Evolutionary conservation across 768 basidiomycete genomes (phyloP).

Genomic region (Austroboletus eburneus): DNA sequence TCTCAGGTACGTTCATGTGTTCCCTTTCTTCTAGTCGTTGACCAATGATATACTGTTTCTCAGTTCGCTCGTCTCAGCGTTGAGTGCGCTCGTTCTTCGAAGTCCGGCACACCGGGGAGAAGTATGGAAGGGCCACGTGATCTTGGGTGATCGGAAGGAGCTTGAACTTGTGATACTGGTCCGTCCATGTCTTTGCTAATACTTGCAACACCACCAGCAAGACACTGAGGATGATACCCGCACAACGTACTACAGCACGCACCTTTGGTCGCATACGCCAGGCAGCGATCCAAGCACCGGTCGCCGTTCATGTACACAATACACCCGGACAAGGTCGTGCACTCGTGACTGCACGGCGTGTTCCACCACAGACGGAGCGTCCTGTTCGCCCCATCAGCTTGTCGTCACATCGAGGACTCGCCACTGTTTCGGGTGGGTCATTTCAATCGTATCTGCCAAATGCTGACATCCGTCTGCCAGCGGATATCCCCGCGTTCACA

Average conservation of each 20-base stretch:
- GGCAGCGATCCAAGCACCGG: constrained; percentile 6
- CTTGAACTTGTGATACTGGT: constrained; percentile 3
- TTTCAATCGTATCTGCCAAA: neutral
- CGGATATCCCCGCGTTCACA: constrained; percentile 1
- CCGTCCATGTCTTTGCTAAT: neutral
- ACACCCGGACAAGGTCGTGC: constrained; percentile 5
- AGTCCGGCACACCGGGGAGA: too few species aligned
- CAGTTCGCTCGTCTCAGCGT: too few species aligned
- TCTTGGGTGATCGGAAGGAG: constrained; percentile 22
- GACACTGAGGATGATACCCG: constrained; percentile 27
- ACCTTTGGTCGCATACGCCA: constrained; percentile 23
- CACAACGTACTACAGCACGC: constrained; percentile 24
- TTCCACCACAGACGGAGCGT: constrained; percentile 1
- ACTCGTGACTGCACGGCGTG: constrained; percentile 1
- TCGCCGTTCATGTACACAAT: constrained; percentile 5
- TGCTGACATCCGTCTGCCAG: constrained; percentile 1
- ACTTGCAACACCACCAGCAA: neutral
- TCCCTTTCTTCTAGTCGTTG: too few species aligned
- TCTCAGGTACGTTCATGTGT: too few species aligned
- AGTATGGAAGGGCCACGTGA: constrained; percentile 26
- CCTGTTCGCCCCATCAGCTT: neutral
- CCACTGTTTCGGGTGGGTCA: constrained; percentile 16
- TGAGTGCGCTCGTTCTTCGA: too few species aligned
- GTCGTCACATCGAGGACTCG: constrained; percentile 10
- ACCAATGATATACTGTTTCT: too few species aligned